Conservation (phyloP, 2,329 filamentous ascomycete genomes). For the Trichoderma lentiforme region DNA sequence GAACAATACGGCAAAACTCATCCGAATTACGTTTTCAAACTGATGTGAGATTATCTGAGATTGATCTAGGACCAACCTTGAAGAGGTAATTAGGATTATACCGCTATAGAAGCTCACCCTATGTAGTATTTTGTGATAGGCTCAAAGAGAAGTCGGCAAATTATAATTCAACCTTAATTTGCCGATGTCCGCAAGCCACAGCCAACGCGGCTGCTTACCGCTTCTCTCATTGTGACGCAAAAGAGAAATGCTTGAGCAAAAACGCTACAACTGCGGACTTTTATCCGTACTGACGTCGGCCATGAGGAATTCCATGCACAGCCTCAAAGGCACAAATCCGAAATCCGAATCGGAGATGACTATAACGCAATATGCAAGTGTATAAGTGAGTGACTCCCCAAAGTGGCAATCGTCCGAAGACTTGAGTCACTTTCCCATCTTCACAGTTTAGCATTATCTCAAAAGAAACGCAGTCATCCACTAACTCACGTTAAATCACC, state of each 20-base stretch:
- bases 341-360: background rate
- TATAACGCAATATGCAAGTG: background rate
- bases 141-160: background rate
- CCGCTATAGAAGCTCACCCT: background rate
- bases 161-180: background rate
- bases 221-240: constrained; percentile 1
- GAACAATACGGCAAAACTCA: background rate
- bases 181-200: background rate
- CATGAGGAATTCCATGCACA: background rate
- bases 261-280: background rate
- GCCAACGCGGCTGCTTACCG: background rate
- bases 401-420: background rate
- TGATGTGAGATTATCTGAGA: background rate
- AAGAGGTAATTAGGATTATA: background rate
- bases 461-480: background rate
- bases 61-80: background rate
- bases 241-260: background rate
- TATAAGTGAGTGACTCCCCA: background rate
- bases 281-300: background rate
- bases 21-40: background rate
- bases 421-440: background rate
- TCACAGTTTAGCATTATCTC: background rate
- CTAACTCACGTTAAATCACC: background rate
- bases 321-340: background rate
- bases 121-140: background rate